Evolutionary conservation across 2,329 filamentous ascomycete genomes (phyloP).

Genomic region (Ascochyta rabiei): DNA sequence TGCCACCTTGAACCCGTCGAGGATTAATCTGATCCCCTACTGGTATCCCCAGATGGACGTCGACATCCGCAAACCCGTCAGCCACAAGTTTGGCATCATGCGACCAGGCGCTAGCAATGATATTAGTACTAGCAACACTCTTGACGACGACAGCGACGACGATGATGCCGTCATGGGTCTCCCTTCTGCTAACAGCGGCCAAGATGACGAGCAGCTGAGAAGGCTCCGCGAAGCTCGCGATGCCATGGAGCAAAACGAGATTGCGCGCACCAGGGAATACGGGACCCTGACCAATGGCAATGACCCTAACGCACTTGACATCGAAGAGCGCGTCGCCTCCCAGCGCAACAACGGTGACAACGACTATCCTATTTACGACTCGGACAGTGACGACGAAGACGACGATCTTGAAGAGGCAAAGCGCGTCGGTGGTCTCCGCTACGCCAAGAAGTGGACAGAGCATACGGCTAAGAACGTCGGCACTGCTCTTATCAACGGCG

Average conservation of each 20-base stretch:
- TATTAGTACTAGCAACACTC: conserved; percentile 76
- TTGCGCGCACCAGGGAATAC: conserved; percentile 56
- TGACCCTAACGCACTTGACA: conserved; percentile 63
- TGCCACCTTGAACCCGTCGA: conserved; percentile 81
- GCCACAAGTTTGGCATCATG: conserved; percentile 88
- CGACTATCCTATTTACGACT: conserved; percentile 89
- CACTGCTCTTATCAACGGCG: conserved; percentile 36
- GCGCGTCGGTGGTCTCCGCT: conserved; percentile 76
- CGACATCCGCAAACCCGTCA: conserved; percentile 92
- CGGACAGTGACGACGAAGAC: conserved; percentile 81
- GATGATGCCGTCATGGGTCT: conserved; percentile 49
- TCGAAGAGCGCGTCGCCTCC: conserved; percentile 81
- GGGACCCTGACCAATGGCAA: conserved; percentile 48
- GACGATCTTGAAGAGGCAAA: conserved; percentile 78
- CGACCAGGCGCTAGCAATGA: conserved; percentile 76
- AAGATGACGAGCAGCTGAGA: conserved; percentile 53
- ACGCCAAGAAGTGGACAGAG: conserved; percentile 63
- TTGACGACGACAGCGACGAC: conserved; percentile 76
- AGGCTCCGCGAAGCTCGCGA: conserved; percentile 59
- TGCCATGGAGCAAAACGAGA: conserved; percentile 58
- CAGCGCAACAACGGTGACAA: conserved; percentile 69
- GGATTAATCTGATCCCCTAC: conserved; percentile 89
- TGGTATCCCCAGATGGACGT: conserved; percentile 99
- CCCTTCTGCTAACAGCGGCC: conserved; percentile 36
- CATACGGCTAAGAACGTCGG: conserved; percentile 58